A percentile compares a stretch with the other conserved stretches of the same genome.
These are phyloP conservation scores for Decorospora gaudefroyi DNA, from an alignment of 2,329 filamentous ascomycete species.

Conservation along the genomic window DNA sequence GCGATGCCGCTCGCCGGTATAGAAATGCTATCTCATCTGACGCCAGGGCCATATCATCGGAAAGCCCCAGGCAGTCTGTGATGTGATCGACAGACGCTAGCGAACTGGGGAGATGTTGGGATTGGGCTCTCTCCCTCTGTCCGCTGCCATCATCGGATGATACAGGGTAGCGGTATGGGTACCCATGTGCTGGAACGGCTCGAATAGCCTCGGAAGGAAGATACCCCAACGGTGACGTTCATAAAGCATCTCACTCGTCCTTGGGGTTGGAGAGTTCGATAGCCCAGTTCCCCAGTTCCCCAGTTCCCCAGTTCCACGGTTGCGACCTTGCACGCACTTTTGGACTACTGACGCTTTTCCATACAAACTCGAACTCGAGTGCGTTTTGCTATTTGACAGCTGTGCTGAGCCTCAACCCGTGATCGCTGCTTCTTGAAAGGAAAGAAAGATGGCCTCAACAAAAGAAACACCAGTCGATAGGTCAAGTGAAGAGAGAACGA, in stretches of 20 bases:
- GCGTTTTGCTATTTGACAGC: not conserved
- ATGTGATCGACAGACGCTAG: no score
- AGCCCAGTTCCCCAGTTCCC: not conserved
- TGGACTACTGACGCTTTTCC: not conserved
- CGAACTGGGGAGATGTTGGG: no score
- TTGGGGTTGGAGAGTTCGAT: not conserved
- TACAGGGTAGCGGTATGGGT: not conserved
- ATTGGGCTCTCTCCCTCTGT: no score
- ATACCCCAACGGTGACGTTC: slow-evolving; percentile 10
- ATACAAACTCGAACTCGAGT: not conserved
- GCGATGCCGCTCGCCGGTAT: no score
- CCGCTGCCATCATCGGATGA: no score
- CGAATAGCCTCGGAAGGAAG: slow-evolving; percentile 23
- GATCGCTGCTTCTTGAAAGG: not conserved
- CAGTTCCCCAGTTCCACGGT: slow-evolving; percentile 7
- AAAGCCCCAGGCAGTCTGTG: no score
- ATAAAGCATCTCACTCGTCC: slow-evolving; percentile 2
- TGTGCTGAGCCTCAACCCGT: not conserved
- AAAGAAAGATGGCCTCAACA: slow-evolving; percentile 30
- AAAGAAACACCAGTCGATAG: slow-evolving; percentile 26
- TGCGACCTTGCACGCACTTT: not conserved
- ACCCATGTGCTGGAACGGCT: not conserved
- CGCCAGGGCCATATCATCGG: no score
- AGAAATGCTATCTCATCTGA: no score
- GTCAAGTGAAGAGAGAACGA: slow-evolving; percentile 29